Conservation (phyloP, 1,284 basidiomycete genomes). For the Sanghuangporus sanghuang region DNA sequence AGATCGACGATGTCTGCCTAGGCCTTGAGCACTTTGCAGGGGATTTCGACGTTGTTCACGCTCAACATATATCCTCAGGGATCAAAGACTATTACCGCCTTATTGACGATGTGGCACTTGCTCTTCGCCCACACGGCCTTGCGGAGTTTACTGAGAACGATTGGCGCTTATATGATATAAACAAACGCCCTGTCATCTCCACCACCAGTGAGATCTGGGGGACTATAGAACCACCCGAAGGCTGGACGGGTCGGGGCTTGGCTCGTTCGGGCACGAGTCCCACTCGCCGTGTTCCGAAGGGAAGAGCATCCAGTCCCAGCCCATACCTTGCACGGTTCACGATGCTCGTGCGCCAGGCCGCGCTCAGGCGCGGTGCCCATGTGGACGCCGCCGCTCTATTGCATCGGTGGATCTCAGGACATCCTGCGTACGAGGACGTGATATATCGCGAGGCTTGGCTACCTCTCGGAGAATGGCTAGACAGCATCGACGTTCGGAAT, state of each 20-base stretch:
- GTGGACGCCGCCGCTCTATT: constrained; percentile 55
- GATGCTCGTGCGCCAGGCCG: constrained; percentile 44
- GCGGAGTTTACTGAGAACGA: constrained; percentile 64
- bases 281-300: constrained; percentile 21
- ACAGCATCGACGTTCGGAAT: constrained; percentile 17
- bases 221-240: constrained; percentile 7
- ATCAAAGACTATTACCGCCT: constrained; percentile 62
- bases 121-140: constrained; percentile 65
- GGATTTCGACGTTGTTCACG: constrained; percentile 69
- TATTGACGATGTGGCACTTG: constrained; percentile 60
- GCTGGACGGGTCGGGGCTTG: constrained; percentile 11
- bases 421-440: constrained; percentile 51
- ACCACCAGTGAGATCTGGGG: constrained; percentile 11
- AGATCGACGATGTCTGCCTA: constrained; percentile 78
- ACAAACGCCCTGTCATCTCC: constrained; percentile 40
- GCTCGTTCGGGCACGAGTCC: constrained; percentile 6
- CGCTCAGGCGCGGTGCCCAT: constrained; percentile 51
- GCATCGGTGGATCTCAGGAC: constrained; percentile 43
- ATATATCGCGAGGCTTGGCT: constrained; percentile 53
- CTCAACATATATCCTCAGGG: constrained; percentile 62
- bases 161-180: constrained; percentile 51
- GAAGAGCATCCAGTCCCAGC: constrained; percentile 8
- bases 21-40: constrained; percentile 76
- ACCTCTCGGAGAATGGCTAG: constrained; percentile 46
- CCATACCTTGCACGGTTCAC: constrained; percentile 62